phyloP scores from a whole-genome alignment of 305 asterid genomes.

The Fraxinus dipetala region DNA sequence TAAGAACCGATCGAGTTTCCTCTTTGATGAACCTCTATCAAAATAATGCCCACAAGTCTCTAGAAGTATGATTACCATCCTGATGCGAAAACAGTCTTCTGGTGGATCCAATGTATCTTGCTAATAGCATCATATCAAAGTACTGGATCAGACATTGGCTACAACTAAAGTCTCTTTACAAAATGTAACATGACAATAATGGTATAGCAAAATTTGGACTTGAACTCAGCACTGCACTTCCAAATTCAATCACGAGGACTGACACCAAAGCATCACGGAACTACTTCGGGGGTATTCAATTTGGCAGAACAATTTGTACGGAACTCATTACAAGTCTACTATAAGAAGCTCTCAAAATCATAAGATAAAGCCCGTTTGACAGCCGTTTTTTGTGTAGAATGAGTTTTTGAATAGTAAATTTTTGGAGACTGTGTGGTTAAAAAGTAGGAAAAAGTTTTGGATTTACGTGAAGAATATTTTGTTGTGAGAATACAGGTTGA shows the following conservation, averaged over 20 bases:
- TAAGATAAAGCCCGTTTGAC: not conserved
- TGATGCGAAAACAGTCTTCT: constrained; percentile 91
- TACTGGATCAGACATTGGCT: constrained; percentile 27
- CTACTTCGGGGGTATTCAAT: not conserved
- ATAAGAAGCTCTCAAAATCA: not conserved
- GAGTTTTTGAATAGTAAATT: not conserved
- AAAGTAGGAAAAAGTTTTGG: not conserved
- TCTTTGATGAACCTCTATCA: constrained; percentile 93
- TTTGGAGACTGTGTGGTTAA: not conserved
- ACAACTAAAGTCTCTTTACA: not conserved
- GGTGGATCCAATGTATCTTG: constrained; percentile 92
- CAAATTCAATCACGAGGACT: not conserved
- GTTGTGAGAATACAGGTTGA: not conserved
- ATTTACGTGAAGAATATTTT: not conserved
- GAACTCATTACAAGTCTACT: not conserved
- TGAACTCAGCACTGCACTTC: constrained; percentile 15
- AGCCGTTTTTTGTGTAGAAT: not conserved
- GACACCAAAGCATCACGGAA: constrained; percentile 5
- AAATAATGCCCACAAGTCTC: constrained; percentile 97
- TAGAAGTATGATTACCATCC: constrained; percentile 88
- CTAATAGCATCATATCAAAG: constrained; percentile 42
- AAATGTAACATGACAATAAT: not conserved
- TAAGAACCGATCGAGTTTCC: constrained; percentile 93
- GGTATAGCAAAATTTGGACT: not conserved
- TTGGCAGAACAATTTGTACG: not conserved